A percentile compares a stretch with the other conserved stretches of the same genome.
Evolutionary conservation across 2,329 filamentous ascomycete genomes (phyloP).

Genomic region (Cercospora sp.): DNA sequence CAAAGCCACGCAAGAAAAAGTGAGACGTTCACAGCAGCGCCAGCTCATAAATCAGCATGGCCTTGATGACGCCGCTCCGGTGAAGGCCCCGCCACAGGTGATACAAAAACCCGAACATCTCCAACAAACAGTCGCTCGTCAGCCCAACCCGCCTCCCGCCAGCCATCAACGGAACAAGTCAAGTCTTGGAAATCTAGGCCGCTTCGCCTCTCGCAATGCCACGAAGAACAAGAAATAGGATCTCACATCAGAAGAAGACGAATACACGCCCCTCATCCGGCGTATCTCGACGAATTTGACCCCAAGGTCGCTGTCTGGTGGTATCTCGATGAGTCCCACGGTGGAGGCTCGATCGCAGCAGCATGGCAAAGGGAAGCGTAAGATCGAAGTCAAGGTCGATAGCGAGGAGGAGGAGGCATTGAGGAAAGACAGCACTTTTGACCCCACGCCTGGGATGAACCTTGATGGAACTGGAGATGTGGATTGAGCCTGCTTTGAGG

Average conservation of each 20-base stretch:
- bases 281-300: neutral
- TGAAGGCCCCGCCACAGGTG: conserved; percentile 26
- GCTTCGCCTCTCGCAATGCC: neutral
- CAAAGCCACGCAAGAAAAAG: conserved; percentile 82
- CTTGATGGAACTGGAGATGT: neutral
- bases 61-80: conserved; percentile 25
- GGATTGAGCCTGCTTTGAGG: neutral
- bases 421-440: conserved; percentile 12
- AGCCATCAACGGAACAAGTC: conserved; percentile 38
- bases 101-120: conserved; percentile 8
- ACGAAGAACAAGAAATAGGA: conserved; percentile 3
- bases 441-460: neutral
- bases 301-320: neutral
- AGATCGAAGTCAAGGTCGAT: conserved; percentile 3
- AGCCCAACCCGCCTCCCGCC: conserved; percentile 15
- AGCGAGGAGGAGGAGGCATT: conserved; percentile 5
- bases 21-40: conserved; percentile 64
- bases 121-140: conserved; percentile 21
- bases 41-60: conserved; percentile 31
- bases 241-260: neutral
- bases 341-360: neutral
- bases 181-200: conserved; percentile 43
- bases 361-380: conserved; percentile 6
- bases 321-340: neutral
- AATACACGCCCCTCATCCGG: neutral